Conservation (phyloP, 345 rosid genomes). For the Rhizophora apiculata region DNA sequence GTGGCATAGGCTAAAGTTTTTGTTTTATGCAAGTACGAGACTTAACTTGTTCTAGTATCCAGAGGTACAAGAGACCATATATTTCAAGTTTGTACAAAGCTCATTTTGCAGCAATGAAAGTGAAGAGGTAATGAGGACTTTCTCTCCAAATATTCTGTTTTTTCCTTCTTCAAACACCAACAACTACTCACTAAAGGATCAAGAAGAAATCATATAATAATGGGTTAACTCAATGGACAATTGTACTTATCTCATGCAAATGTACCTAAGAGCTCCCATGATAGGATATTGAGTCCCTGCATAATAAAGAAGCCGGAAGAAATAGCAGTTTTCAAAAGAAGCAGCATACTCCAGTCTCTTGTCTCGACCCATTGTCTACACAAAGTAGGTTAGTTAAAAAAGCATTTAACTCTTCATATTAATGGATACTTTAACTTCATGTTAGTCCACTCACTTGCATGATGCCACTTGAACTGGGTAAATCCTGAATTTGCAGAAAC, state of each 20-base stretch:
- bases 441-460: slow-evolving; percentile 75
- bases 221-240: neutral
- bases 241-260: neutral
- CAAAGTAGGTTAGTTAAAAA: slow-evolving; percentile 13
- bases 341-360: slow-evolving; percentile 87
- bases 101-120: too few species aligned
- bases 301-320: slow-evolving; percentile 86
- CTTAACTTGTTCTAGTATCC: too few species aligned
- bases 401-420: slow-evolving; percentile 1
- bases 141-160: too few species aligned
- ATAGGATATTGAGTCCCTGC: slow-evolving; percentile 95
- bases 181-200: neutral
- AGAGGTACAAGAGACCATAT: too few species aligned
- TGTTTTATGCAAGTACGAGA: too few species aligned
- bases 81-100: too few species aligned
- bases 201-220: neutral
- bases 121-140: too few species aligned
- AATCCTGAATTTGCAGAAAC: slow-evolving; percentile 50
- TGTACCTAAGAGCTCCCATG: slow-evolving; percentile 90
- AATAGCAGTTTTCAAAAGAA: slow-evolving; percentile 74
- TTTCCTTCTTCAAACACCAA: too few species aligned
- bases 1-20: too few species aligned
- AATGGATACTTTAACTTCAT: neutral
- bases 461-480: slow-evolving; percentile 85
- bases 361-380: slow-evolving; percentile 87